Evolutionary conservation across 306 rosid species (phyloP).

Genomic region (Argentina anserina): DNA sequence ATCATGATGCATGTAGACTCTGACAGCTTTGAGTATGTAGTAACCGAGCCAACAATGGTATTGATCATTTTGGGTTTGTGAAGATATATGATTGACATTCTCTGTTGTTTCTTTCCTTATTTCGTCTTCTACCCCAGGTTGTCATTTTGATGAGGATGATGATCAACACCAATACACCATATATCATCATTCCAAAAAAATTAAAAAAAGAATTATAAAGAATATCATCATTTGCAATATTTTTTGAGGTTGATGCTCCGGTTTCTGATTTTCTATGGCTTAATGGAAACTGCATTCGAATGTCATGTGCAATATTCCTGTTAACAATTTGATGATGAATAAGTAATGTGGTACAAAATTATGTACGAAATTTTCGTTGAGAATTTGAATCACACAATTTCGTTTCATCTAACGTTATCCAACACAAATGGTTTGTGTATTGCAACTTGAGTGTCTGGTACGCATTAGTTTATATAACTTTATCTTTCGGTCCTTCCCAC

Average conservation of each 20-base stretch:
- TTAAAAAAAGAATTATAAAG: not conserved
- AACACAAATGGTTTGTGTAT: not conserved
- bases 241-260: not conserved
- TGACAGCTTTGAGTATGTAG: conserved; percentile 8
- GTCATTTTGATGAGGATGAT: not conserved
- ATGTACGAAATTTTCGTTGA: not conserved
- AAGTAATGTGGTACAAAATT: not conserved
- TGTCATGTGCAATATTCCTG: not conserved
- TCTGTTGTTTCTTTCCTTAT: not conserved
- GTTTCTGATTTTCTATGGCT: not conserved
- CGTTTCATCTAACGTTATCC: not conserved
- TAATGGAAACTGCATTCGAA: not conserved
- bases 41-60: not conserved
- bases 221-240: not conserved
- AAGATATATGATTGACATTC: not conserved
- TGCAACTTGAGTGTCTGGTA: not conserved
- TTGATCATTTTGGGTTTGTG: not conserved
- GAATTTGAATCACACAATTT: not conserved
- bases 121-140: conserved; percentile 8
- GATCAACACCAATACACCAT: not conserved
- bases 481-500: too few relatives aligned
- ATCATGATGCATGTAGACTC: conserved; percentile 4
- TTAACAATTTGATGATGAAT: not conserved
- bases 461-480: too few relatives aligned
- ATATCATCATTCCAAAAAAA: not conserved